Conservation (phyloP, 2,329 filamentous ascomycete genomes). For the Fusarium chaquense region DNA sequence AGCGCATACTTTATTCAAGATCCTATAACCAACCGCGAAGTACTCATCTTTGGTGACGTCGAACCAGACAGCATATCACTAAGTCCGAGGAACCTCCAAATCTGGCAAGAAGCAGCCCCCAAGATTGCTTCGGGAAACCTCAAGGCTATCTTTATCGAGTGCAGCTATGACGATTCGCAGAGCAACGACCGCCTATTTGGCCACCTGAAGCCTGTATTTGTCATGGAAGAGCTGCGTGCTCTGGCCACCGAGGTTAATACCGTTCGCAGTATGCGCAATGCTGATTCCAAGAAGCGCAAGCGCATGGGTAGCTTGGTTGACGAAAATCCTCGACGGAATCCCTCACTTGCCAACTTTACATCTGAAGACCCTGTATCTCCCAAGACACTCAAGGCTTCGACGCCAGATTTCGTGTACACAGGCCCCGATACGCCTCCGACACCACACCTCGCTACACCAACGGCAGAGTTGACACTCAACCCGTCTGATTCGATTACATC, state of each 20-base stretch:
- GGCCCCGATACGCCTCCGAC: slow-evolving; percentile 57
- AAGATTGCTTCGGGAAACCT: slow-evolving; percentile 81
- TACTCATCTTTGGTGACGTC: slow-evolving; percentile 95
- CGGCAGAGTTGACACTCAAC: slow-evolving; percentile 59
- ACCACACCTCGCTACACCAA: slow-evolving; percentile 62
- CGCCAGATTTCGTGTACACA: slow-evolving; percentile 28
- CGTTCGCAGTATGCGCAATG: slow-evolving; percentile 53
- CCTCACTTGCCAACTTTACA: slow-evolving; percentile 35
- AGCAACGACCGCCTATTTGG: slow-evolving; percentile 85
- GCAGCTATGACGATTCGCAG: slow-evolving; percentile 87
- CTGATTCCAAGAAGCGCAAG: slow-evolving; percentile 73
- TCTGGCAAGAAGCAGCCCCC: slow-evolving; percentile 91
- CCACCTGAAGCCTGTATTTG: slow-evolving; percentile 84
- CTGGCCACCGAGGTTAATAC: slow-evolving; percentile 79
- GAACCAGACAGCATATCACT: slow-evolving; percentile 90
- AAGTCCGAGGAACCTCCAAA: slow-evolving; percentile 80
- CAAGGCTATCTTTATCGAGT: slow-evolving; percentile 92
- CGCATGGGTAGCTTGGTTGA: slow-evolving; percentile 56
- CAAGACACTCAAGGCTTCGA: slow-evolving; percentile 56
- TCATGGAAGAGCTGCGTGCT: slow-evolving; percentile 80
- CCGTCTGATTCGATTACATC: slow-evolving; percentile 52
- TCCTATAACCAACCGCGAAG: slow-evolving; percentile 74
- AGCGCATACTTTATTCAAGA: slow-evolving; percentile 95
- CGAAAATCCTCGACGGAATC: slow-evolving; percentile 42
- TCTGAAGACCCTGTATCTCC: slow-evolving; percentile 65